Percentiles rank a stretch among this genome's conserved stretches.
These are phyloP conservation scores for Globisporangium nunn DNA, from an alignment of 352 stramenopile genomes.

Conservation along the genomic window DNA sequence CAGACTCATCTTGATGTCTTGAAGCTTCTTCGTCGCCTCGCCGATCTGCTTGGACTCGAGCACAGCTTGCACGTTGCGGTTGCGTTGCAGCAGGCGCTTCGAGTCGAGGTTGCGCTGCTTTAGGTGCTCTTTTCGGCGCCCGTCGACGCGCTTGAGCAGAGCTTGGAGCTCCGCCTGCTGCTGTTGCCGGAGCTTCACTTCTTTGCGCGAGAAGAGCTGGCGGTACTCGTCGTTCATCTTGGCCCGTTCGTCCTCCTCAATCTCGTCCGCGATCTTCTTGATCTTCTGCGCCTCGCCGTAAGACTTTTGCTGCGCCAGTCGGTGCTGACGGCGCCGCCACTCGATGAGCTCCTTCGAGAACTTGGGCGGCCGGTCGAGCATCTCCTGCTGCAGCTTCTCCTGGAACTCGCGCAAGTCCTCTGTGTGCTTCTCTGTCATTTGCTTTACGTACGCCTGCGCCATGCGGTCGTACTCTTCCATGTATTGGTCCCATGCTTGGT, in stretches of 20 bases:
- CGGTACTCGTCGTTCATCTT: constrained; percentile 86
- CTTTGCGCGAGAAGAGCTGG: constrained; percentile 77
- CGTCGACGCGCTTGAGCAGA: constrained; percentile 92
- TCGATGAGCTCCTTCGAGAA: constrained; percentile 93
- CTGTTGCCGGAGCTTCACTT: constrained; percentile 87
- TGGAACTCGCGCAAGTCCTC: constrained; percentile 84
- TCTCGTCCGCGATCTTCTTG: constrained; percentile 91
- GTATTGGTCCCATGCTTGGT: constrained; percentile 92
- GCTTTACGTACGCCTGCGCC: constrained; percentile 90
- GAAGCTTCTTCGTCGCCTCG: constrained; percentile 69
- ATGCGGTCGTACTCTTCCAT: constrained; percentile 94
- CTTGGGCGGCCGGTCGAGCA: constrained; percentile 84
- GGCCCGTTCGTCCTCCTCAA: constrained; percentile 88
- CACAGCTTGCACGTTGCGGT: constrained; percentile 92
- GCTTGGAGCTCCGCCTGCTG: constrained; percentile 91
- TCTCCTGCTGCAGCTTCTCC: constrained; percentile 83
- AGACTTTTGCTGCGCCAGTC: constrained; percentile 90
- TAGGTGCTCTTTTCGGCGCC: constrained; percentile 89
- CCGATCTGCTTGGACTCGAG: constrained; percentile 90
- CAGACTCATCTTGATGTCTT: constrained; percentile 78
- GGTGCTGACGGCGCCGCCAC: constrained; percentile 90
- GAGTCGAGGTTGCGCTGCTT: constrained; percentile 92
- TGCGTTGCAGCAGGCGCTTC: constrained; percentile 92
- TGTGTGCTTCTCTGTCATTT: constrained; percentile 91
- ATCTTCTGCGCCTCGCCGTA: constrained; percentile 94